phyloP scores from a whole-genome alignment of 106 monocot genomes.

The Dendrobium chrysotoxum region DNA sequence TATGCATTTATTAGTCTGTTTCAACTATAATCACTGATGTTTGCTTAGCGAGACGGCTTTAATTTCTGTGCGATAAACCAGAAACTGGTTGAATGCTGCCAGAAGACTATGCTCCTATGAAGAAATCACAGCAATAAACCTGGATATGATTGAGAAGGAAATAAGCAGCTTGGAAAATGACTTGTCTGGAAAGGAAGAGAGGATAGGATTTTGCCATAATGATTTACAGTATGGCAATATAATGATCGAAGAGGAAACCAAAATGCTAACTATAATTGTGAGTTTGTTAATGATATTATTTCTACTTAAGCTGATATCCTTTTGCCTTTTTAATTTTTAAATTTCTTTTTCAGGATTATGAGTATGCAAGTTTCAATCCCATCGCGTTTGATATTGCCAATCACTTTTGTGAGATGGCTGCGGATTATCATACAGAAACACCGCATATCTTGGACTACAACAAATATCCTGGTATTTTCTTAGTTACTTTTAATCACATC shows the following conservation, averaged over 20 bases:
- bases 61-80: slow-evolving; percentile 6
- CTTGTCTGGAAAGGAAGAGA: slow-evolving; percentile 33
- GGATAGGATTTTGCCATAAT: slow-evolving; percentile 82
- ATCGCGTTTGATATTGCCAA: slow-evolving; percentile 85
- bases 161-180: slow-evolving; percentile 52
- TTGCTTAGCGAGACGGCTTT: neutral
- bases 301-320: neutral
- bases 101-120: slow-evolving; percentile 31
- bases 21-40: no score
- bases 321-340: neutral
- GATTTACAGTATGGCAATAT: slow-evolving; percentile 96
- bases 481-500: no score
- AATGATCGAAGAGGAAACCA: slow-evolving; percentile 81
- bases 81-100: slow-evolving; percentile 63
- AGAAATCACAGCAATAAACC: slow-evolving; percentile 41
- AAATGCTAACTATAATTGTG: slow-evolving; percentile 68
- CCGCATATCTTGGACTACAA: slow-evolving; percentile 74
- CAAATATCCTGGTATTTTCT: slow-evolving; percentile 61
- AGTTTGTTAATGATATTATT: slow-evolving; percentile 8
- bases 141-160: slow-evolving; percentile 52
- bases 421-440: slow-evolving; percentile 72
- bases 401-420: slow-evolving; percentile 98
- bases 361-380: slow-evolving; percentile 86
- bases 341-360: slow-evolving; percentile 56
- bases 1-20: neutral